Evolutionary conservation across 371 early-diverging fungal genomes (phyloP).

Genomic region (Enteropsectra breve): DNA sequence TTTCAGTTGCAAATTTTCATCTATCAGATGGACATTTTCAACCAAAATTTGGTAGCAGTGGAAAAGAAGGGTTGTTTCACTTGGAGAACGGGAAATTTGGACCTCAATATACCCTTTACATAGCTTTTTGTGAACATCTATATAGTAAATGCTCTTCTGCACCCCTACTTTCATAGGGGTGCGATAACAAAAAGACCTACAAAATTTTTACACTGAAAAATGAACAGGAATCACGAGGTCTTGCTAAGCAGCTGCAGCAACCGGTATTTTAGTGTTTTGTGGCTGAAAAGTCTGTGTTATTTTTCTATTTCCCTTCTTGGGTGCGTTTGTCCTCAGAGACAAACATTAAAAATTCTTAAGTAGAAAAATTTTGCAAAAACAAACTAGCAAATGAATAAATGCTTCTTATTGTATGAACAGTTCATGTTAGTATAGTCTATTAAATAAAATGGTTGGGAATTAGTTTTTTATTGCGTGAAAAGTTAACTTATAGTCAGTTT

Average conservation of each 20-base stretch:
- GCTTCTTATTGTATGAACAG: too few species aligned
- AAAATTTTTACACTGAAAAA: neutral
- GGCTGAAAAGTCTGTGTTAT: too few species aligned
- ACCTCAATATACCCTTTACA: constrained; percentile 46
- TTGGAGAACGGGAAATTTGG: neutral
- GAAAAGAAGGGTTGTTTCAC: neutral
- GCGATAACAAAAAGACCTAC: neutral
- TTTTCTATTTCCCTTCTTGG: neutral
- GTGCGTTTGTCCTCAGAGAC: neutral
- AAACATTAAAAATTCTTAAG: too few species aligned
- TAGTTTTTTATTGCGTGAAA: too few species aligned
- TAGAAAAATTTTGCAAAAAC: too few species aligned
- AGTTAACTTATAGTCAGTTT: too few species aligned
- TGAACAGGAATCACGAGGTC: too few species aligned
- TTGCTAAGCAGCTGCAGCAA: too few species aligned
- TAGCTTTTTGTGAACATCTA: constrained; percentile 29
- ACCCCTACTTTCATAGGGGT: constrained; percentile 31
- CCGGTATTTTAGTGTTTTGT: too few species aligned
- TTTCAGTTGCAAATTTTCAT: neutral
- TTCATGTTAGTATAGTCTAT: too few species aligned
- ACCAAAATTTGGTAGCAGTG: constrained; percentile 17
- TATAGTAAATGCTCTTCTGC: constrained; percentile 49
- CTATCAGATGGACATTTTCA: neutral
- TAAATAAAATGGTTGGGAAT: too few species aligned
- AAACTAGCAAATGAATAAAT: too few species aligned